These are phyloP conservation scores for Centaurea solstitialis DNA, from an alignment of 129 eudicot genomes.

Conservation along the genomic window DNA sequence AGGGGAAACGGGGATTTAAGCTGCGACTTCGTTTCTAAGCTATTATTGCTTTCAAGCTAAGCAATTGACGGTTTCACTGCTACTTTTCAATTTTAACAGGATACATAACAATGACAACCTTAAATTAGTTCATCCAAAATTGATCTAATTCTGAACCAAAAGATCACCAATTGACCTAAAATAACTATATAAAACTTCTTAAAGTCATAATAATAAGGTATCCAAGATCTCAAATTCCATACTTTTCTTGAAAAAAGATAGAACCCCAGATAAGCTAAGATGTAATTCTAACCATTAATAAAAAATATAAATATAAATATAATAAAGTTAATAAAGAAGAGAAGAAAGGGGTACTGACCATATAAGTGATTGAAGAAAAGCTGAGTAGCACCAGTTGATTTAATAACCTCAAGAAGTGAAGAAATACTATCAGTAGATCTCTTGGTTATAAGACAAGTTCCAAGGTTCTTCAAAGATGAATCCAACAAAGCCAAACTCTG, in stretches of 20 bases:
- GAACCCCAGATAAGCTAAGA: neutral
- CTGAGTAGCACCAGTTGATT: conserved; percentile 85
- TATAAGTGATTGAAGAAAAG: conserved; percentile 88
- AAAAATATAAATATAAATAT: neutral
- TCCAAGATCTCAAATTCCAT: conserved; percentile 19
- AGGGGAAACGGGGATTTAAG: neutral
- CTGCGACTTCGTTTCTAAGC: neutral
- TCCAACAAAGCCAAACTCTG: conserved; percentile 81
- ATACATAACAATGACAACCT: neutral
- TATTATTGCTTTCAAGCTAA: too few species aligned
- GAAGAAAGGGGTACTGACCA: conserved; percentile 47
- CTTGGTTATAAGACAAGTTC: conserved; percentile 75
- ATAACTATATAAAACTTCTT: neutral
- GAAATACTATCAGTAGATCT: conserved; percentile 86
- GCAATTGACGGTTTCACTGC: too few species aligned
- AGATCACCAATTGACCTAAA: neutral
- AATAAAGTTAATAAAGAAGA: neutral
- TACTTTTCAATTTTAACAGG: too few species aligned
- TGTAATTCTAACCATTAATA: neutral
- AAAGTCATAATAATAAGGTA: neutral
- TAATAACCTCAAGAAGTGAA: conserved; percentile 77
- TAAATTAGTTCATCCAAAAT: neutral
- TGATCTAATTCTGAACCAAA: neutral
- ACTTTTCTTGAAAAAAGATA: neutral
- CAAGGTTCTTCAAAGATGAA: conserved; percentile 74